A percentile compares a stretch with the other conserved stretches of the same genome.
phyloP scores from a whole-genome alignment of 1,139 yeast species.

The Kodamaea alishanica region DNA sequence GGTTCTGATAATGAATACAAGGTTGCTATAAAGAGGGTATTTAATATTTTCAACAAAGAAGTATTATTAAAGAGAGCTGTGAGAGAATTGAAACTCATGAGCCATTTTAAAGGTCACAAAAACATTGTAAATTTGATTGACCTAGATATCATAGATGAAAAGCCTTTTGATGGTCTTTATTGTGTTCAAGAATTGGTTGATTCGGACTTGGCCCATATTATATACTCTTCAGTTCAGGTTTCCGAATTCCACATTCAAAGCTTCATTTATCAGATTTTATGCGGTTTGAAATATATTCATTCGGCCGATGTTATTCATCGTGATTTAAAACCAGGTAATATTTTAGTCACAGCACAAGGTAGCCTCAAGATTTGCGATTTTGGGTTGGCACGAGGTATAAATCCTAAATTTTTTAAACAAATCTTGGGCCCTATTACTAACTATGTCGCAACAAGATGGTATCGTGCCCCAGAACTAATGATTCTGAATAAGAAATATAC shows the following conservation, averaged over 20 bases:
- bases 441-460: slow-evolving; percentile 95
- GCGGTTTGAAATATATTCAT: slow-evolving; percentile 80
- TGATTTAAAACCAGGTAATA: slow-evolving; percentile 83
- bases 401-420: slow-evolving; percentile 39
- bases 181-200: slow-evolving; percentile 79
- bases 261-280: slow-evolving; percentile 71
- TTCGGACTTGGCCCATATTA: slow-evolving; percentile 72
- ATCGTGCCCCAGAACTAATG: slow-evolving; percentile 88
- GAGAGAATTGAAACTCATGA: slow-evolving; percentile 74
- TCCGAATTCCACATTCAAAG: slow-evolving; percentile 81
- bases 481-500: slow-evolving; percentile 54
- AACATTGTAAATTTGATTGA: slow-evolving; percentile 73
- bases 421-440: slow-evolving; percentile 54
- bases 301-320: slow-evolving; percentile 83
- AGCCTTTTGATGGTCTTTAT: slow-evolving; percentile 80
- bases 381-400: slow-evolving; percentile 80
- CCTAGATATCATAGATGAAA: slow-evolving; percentile 59
- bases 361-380: slow-evolving; percentile 78
- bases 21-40: slow-evolving; percentile 76
- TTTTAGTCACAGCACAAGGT: slow-evolving; percentile 70
- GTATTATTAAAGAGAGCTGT: slow-evolving; percentile 70
- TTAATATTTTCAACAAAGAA: slow-evolving; percentile 61
- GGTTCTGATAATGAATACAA: slow-evolving; percentile 10
- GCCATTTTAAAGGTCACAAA: slow-evolving; percentile 75
- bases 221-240: slow-evolving; percentile 70